Percentiles rank a stretch among this genome's conserved stretches.
phyloP scores from a whole-genome alignment of 805 yeast species.

The Metschnikowia lunata region DNA sequence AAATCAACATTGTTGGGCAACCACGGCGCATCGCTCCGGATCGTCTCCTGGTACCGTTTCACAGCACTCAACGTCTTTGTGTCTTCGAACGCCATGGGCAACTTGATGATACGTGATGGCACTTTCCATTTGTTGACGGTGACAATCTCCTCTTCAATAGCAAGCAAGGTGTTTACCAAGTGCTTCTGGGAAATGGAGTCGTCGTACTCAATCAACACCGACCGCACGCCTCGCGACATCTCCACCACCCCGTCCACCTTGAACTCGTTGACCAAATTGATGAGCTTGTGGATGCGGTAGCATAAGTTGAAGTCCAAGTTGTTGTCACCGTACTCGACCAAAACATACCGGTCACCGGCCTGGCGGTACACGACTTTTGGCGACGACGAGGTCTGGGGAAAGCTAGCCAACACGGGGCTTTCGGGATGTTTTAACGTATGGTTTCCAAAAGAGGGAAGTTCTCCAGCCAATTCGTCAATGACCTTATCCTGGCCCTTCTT shows the following conservation, averaged over 20 bases:
- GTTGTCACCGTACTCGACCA: slow-evolving; percentile 91
- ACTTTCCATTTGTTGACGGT: slow-evolving; percentile 81
- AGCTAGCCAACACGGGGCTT: slow-evolving; percentile 62
- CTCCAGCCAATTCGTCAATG: slow-evolving; percentile 45
- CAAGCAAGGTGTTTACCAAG: slow-evolving; percentile 59
- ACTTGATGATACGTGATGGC: slow-evolving; percentile 71
- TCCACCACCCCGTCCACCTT: slow-evolving; percentile 80
- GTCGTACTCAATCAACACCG: slow-evolving; percentile 84
- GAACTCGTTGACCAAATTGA: slow-evolving; percentile 61
- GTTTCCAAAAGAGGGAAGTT: slow-evolving; percentile 29
- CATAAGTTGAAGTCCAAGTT: slow-evolving; percentile 78
- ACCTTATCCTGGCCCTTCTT: slow-evolving; percentile 56
- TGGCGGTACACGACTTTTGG: slow-evolving; percentile 86
- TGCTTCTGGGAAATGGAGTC: slow-evolving; percentile 60
- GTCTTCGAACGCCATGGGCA: slow-evolving; percentile 98
- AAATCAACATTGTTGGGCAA: slow-evolving; percentile 96
- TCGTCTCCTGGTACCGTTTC: slow-evolving; percentile 86
- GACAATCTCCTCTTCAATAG: slow-evolving; percentile 71
- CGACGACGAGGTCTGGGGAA: slow-evolving; percentile 43
- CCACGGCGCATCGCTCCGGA: slow-evolving; percentile 94
- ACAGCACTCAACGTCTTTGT: slow-evolving; percentile 85
- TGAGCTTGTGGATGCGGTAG: slow-evolving; percentile 80
- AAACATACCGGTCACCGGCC: slow-evolving; percentile 92
- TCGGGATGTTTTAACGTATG: slow-evolving; percentile 39
- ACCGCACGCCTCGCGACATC: slow-evolving; percentile 96